Conservation (phyloP, 2,329 filamentous ascomycete genomes). For the Metarhizium anisopliae region DNA sequence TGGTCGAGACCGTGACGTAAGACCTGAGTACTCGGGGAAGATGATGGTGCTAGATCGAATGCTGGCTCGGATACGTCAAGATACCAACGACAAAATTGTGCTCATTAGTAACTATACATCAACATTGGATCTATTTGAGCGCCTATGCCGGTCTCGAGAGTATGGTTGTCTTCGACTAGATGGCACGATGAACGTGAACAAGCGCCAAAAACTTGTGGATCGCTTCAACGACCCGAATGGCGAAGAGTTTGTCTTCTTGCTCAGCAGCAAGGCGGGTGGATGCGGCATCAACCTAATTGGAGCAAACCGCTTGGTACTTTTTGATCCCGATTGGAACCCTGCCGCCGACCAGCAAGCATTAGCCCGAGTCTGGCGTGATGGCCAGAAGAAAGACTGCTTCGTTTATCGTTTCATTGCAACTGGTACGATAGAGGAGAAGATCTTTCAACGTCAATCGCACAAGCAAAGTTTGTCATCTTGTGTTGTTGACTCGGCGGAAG, state of each 20-base stretch:
- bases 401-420: slow-evolving; percentile 99
- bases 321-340: slow-evolving; percentile 97
- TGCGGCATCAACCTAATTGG: slow-evolving; percentile 95
- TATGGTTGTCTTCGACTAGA: slow-evolving; percentile 88
- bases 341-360: slow-evolving; percentile 95
- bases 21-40: slow-evolving; percentile 94
- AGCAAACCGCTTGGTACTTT: slow-evolving; percentile 87
- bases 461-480: slow-evolving; percentile 95
- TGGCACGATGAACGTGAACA: slow-evolving; percentile 95
- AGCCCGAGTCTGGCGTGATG: slow-evolving; percentile 96
- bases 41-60: slow-evolving; percentile 98
- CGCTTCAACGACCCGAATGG: slow-evolving; percentile 93
- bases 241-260: slow-evolving; percentile 85
- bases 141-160: slow-evolving; percentile 71
- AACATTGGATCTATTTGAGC: slow-evolving; percentile 89
- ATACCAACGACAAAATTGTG: slow-evolving; percentile 98
- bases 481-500: slow-evolving; percentile 92
- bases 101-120: slow-evolving; percentile 98
- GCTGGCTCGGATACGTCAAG: slow-evolving; percentile 88
- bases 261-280: slow-evolving; percentile 92
- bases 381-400: slow-evolving; percentile 98
- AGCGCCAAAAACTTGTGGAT: slow-evolving; percentile 93
- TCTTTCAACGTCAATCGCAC: slow-evolving; percentile 96
- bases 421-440: slow-evolving; percentile 97
- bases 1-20: slow-evolving; percentile 84